A percentile compares a stretch with the other conserved stretches of the same genome.
Evolutionary conservation across 2,329 filamentous ascomycete species (phyloP).

Genomic region (Pestalotiopsis sp.): DNA sequence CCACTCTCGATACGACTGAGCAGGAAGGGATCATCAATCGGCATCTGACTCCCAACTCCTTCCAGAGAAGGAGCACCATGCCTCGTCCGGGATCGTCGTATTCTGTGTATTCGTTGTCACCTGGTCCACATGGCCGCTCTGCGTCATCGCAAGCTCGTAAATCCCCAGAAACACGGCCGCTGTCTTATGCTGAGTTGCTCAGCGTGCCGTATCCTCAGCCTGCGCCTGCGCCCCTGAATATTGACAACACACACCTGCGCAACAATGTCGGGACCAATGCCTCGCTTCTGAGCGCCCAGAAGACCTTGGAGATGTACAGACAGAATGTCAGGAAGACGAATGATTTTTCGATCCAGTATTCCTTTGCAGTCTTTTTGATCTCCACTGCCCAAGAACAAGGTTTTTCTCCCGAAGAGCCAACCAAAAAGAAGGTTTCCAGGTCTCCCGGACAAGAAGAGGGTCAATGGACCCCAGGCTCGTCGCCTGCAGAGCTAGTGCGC

Average conservation of each 20-base stretch:
- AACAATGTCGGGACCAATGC: conserved; percentile 85
- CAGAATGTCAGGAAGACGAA: conserved; percentile 97
- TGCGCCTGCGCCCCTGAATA: conserved; percentile 62
- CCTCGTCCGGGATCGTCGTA: conserved; percentile 76
- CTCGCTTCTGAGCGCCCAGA: conserved; percentile 85
- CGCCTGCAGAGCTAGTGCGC: conserved; percentile 70
- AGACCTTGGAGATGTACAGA: conserved; percentile 97
- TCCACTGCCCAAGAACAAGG: conserved; percentile 83
- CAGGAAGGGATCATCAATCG: conserved; percentile 56
- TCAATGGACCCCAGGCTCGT: conserved; percentile 37
- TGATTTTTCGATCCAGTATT: conserved; percentile 87
- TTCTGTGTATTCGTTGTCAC: conserved; percentile 69
- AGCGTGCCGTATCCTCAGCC: conserved; percentile 81
- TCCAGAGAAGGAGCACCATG: conserved; percentile 59
- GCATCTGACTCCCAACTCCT: conserved; percentile 63
- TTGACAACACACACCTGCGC: conserved; percentile 83
- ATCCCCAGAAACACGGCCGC: conserved; percentile 57
- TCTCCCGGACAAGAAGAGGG: conserved; percentile 45
- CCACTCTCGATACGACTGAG: conserved; percentile 56
- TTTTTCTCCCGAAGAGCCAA: conserved; percentile 51
- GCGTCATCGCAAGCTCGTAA: conserved; percentile 54
- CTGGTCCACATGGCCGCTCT: conserved; percentile 56
- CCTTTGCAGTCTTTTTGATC: conserved; percentile 93
- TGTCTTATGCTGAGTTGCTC: conserved; percentile 62
- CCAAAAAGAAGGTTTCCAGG: conserved; percentile 48